Base-by-base conservation (phyloP, 495 filamentous ascomycete species). In the Penicillium macrosclerotiorum region DNA sequence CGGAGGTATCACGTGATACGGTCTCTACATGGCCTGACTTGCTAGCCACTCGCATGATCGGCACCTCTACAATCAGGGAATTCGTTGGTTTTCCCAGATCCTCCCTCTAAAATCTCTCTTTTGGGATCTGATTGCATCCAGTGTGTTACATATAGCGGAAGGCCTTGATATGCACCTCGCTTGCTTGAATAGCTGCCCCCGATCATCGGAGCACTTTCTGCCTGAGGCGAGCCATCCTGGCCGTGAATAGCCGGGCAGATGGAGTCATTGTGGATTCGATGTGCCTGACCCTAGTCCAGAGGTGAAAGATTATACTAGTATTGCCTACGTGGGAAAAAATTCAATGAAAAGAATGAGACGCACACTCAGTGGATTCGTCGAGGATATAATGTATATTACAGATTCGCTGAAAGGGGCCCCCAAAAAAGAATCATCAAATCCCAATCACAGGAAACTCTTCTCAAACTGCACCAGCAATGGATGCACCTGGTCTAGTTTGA, bases 381-480 rank as follows among this genome's bases (percentile, higher is more conserved):
- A 23, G 26, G 9, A 49, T 42, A 41, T 39, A 35, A 30, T 47
- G 16, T 8, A 42, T 29, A 49, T 35, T 14, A 20, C 37, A 24
- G 27, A 43, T 19, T 17, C 9, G 20, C 1, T 12, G 37, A 42
- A 42, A 52, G 13, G 6, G 22, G 19, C 51, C 43, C 42, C 45
- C 18, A 41, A 48, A 43, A 37, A 14, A 39, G 22, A 32, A n/a
- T n/a, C n/a, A n/a, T n/a, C n/a, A n/a, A 17, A 36, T 22, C 6
- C 39, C 12, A 17, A 24, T 54, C 30, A 60, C 13, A 60, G 30
- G 60, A 73, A 75, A 12, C 59, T 58, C 53, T 54, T 64, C 55
- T 73, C 71, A 31, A 74, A 43, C 38, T 73, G 54, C 19, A 68
- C 60, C 54, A 75, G 51, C 22, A 75, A 42, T 6, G 49, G 52